Evolutionary conservation across 768 basidiomycete species (phyloP).

Genomic region (Boletellus ananas): DNA sequence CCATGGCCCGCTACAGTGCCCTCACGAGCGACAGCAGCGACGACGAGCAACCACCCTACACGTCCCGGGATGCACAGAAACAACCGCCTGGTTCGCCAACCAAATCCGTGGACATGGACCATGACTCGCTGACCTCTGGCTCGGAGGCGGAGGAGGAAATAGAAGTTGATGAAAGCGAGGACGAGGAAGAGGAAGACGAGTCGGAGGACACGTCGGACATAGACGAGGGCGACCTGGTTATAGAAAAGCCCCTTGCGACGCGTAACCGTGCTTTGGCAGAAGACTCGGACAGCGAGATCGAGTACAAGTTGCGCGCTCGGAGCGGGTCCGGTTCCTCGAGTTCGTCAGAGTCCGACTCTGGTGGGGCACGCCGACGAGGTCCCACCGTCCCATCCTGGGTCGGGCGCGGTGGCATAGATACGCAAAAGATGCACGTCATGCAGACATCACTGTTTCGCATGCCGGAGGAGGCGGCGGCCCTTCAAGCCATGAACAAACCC

Average conservation of each 20-base stretch:
- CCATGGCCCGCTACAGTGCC: slow-evolving; percentile 69
- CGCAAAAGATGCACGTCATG: slow-evolving; percentile 91
- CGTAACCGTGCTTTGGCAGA: slow-evolving; percentile 48
- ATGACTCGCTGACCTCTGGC: slow-evolving; percentile 26
- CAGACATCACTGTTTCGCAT: slow-evolving; percentile 81
- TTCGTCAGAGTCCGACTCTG: slow-evolving; percentile 21
- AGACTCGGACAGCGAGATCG: slow-evolving; percentile 52
- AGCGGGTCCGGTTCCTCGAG: slow-evolving; percentile 34
- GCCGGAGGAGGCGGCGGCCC: slow-evolving; percentile 67
- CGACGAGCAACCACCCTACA: slow-evolving; percentile 41
- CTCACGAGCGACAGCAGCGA: slow-evolving; percentile 55
- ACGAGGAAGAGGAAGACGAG: slow-evolving; percentile 36
- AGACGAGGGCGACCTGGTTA: slow-evolving; percentile 48
- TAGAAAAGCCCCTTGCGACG: slow-evolving; percentile 22
- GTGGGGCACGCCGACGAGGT: slow-evolving; percentile 27
- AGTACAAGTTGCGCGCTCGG: slow-evolving; percentile 38
- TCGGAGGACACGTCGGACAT: slow-evolving; percentile 44
- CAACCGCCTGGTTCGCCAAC: slow-evolving; percentile 10
- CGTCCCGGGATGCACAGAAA: slow-evolving; percentile 26
- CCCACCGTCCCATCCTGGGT: slow-evolving; percentile 67
- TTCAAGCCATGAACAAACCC: slow-evolving; percentile 50
- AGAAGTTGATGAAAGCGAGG: slow-evolving; percentile 34
- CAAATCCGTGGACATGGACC: slow-evolving; percentile 31
- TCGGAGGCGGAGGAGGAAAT: slow-evolving; percentile 26
- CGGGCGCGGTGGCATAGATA: slow-evolving; percentile 70